Base-by-base conservation (phyloP, 2,329 filamentous ascomycete species). In the Colletotrichum lini region DNA sequence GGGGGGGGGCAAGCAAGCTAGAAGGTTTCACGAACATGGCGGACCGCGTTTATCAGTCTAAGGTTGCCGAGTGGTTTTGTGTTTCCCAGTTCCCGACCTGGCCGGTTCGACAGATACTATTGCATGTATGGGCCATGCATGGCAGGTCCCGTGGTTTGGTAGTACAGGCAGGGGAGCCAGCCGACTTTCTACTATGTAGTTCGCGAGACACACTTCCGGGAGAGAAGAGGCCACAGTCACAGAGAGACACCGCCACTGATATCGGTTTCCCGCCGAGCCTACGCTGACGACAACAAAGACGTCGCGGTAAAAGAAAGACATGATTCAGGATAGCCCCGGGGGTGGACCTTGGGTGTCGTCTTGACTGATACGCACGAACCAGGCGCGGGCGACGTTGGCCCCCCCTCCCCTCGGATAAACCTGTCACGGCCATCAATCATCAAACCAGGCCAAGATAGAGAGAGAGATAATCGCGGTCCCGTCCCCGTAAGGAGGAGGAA, bases 341-440 rank as follows among this genome's bases (percentile, higher is more conserved):
- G 40, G 45, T 7, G 9, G 42, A 18, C 42, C 26, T 30, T 23
- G 18, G 44, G 53, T 42, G 53, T 30, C 38, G 53, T 40, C 53
- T 30, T 60, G n/a, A 35, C 49, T 40, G 64, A 70, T 62, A 67
- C 64, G 67, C 67, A 70, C 65, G 68, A 67, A 67, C 64, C 52
- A 58, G n/a, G 15, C 38, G 59, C 38, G 15, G 45, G 45, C 30
- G 35, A 7, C 7, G 6, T n/a, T 5, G 18, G 4, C 26, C 18
- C 23, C 50, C 47, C 35, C 23, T 23, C 8, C 7, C 23, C 35
- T 38, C 18, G 18, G 47, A 62, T 30, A 18, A 21, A 30, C 26
- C 13, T 38, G 26, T 23, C 44, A 23, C 38, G 18, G 58, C 15
- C 47, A 49, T 60, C 44, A 18, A 38, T 60, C 57, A 38, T 30